Base-by-base conservation (phyloP, 1,139 yeast genomes). In the Pichia sp. region DNA sequence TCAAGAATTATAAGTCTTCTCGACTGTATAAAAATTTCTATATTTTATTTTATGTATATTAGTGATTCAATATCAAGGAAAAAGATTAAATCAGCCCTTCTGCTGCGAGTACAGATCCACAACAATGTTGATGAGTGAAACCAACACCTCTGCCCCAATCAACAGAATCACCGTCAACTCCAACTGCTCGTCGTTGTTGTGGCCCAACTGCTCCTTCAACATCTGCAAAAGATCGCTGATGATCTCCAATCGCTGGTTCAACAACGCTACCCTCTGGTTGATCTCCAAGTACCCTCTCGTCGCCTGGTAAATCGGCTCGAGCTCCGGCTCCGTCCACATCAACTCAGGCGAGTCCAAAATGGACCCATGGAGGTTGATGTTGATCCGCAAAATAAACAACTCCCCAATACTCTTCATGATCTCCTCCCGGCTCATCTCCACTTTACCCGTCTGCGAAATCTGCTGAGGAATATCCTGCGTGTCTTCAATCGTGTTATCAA, bases 271-370 rank as follows among this genome's bases (percentile, higher is more conserved):
- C 52, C 99, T 76, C 71, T 92, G 98, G 68, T 90, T 90, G 62
- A 93, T 92, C 66, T 92, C 98, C 61, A 92, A 73, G 68, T 93
- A 93, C 0, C 97, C 97, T 67, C 98, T 81, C 2, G 96, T 89
- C 0, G 98, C 97, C 69, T 90, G 97, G 70, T 93, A 93, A 54
- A 92, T 90, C 1, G 99, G 99, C 68, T 93, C 98, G 57, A 93
- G 75, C 66, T 92, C 97, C 1, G 99, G 99, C 67, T 93, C 98
- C 0, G 97, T 85, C 99, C 99, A 93, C 96, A 93, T 90, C 56
- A 93, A 80, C 69, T 93, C 98, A 0, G 99, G 99, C 1, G 96
- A 88, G 68, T 93, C 99, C 59, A 93, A 74, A 26, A 93, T 95
- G 1, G 97, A 90, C 1, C 98, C 98, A 72, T 93, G 98, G 59